These are phyloP conservation scores for Solanum chmielewskii DNA, from an alignment of 257 asterid genomes.

Conservation along the genomic window DNA sequence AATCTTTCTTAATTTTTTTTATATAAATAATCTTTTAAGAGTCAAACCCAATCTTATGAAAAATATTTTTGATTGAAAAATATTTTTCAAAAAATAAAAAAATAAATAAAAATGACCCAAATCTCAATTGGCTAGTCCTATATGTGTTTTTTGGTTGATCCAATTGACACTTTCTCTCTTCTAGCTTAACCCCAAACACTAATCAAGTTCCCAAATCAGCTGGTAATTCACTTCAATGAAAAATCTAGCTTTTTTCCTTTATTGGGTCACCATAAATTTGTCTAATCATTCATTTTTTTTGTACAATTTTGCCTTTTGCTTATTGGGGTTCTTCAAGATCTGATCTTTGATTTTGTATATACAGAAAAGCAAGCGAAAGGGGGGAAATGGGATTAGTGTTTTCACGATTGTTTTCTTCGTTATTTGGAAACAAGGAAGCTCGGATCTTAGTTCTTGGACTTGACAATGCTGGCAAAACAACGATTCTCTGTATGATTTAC, in stretches of 20 bases:
- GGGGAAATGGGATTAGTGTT: constrained; percentile 85
- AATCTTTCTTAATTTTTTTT: no score
- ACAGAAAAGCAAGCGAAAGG: constrained; percentile 10
- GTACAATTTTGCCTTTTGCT: not conserved
- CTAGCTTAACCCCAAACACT: not conserved
- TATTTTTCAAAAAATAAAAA: no score
- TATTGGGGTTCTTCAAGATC: not conserved
- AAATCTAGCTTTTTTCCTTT: not conserved
- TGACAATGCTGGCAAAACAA: constrained; percentile 97
- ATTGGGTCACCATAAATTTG: not conserved
- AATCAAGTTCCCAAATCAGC: not conserved
- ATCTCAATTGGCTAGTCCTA: not conserved
- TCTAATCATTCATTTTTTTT: not conserved
- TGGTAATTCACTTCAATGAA: not conserved
- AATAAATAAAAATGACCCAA: not conserved
- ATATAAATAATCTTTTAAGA: not conserved
- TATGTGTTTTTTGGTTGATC: not conserved
- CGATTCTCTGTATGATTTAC: constrained; percentile 55
- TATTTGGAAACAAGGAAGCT: constrained; percentile 94
- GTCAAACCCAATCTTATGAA: not conserved
- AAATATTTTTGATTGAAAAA: not conserved
- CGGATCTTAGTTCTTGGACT: constrained; percentile 94
- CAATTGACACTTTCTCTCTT: not conserved
- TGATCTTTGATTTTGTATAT: not conserved
- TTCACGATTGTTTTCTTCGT: constrained; percentile 68